Evolutionary conservation across 148 eudicot genomes (phyloP).

Genomic region (Cornus suecica): DNA sequence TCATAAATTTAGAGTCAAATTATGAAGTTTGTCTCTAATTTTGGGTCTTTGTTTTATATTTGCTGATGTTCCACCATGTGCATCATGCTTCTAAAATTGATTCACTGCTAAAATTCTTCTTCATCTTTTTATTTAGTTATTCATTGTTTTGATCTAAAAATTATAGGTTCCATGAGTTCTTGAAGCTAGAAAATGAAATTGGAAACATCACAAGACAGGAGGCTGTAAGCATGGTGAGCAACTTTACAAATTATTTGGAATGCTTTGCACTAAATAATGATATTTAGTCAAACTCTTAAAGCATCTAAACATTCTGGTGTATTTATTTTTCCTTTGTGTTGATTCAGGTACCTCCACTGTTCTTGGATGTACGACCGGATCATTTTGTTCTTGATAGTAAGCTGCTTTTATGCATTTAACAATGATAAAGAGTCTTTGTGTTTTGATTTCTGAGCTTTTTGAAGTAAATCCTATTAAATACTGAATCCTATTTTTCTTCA

Average conservation of each 20-base stretch:
- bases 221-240: constrained; percentile 95
- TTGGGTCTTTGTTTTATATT: no score
- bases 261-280: not conserved
- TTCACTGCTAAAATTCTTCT: not conserved
- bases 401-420: constrained; percentile 17
- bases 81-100: not conserved
- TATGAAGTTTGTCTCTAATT: no score
- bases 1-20: no score
- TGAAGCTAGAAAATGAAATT: constrained; percentile 92
- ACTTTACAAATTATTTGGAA: not conserved
- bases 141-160: not conserved
- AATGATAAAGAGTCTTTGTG: not conserved
- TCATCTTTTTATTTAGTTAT: not conserved
- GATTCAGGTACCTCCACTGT: constrained; percentile 87
- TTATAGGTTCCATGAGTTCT: constrained; percentile 93
- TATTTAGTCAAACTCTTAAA: not conserved
- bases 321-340: not conserved
- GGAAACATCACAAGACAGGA: constrained; percentile 98
- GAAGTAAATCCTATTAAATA: not conserved
- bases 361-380: constrained; percentile 83
- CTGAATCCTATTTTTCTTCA: not conserved
- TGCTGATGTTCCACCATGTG: no score
- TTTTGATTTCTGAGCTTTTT: no score
- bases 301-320: no score
- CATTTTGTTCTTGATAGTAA: constrained; percentile 97